Evolutionary conservation across 2,329 filamentous ascomycete genomes (phyloP).

Genomic region (Colletotrichum sp.): DNA sequence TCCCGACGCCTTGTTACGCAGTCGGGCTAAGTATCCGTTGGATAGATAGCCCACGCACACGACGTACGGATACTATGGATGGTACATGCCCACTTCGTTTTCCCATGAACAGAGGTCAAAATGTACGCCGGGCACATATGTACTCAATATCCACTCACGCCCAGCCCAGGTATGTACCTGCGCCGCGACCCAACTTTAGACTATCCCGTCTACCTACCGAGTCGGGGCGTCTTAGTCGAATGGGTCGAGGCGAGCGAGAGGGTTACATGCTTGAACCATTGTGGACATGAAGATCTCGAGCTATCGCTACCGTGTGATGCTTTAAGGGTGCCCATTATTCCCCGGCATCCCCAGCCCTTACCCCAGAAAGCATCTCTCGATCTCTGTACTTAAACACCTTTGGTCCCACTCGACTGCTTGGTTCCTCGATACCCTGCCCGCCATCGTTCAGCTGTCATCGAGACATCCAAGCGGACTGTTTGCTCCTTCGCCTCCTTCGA

Average conservation of each 20-base stretch:
- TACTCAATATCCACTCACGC: not conserved
- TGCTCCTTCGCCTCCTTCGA: not conserved
- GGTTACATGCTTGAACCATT: slow-evolving; percentile 5
- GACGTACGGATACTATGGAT: not conserved
- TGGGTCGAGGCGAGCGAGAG: not conserved
- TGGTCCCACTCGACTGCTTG: slow-evolving; percentile 1
- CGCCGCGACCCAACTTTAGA: not conserved
- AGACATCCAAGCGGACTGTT: not conserved
- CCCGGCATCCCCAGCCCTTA: slow-evolving; percentile 3
- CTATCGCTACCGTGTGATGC: slow-evolving; percentile 12
- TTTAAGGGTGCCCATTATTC: not conserved
- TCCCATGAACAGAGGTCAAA: not conserved
- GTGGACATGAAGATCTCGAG: slow-evolving; percentile 15
- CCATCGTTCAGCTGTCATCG: not conserved
- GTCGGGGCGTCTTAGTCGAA: slow-evolving; percentile 2
- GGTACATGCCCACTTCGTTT: not conserved
- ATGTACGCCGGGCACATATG: not conserved
- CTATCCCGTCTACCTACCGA: slow-evolving; percentile 7
- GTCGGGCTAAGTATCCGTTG: not conserved
- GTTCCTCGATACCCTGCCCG: not conserved
- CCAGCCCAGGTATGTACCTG: not conserved
- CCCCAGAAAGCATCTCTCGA: slow-evolving; percentile 16
- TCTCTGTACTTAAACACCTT: slow-evolving; percentile 17
- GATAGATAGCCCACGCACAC: not conserved
- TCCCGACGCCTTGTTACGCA: not conserved